Evolutionary conservation across 2,329 filamentous ascomycete species (phyloP), one percentile per base, ranked within the genome.

Genomic region (Colletotrichum gigasporum): DNA sequence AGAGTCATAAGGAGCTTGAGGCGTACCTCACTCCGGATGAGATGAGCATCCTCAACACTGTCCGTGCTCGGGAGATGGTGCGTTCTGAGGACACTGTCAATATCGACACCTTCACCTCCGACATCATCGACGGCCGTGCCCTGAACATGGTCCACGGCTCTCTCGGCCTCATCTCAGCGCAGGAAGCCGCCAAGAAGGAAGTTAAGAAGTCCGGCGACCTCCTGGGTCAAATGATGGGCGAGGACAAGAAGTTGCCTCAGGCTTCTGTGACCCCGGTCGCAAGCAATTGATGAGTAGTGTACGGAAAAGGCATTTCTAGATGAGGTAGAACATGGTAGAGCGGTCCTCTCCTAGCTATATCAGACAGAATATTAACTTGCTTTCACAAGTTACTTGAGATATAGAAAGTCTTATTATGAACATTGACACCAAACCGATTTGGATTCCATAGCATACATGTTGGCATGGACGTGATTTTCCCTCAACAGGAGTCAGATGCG

Each of bases 21-120:
- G 34, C 51, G n/a, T 60, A 67, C 18, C 69, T 74, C 16, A 69
- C 71, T 3, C 44, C 54, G 1, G 71, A 75, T 5, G 68, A 76
- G 66, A 20, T 68, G 22, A 52, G 56, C 4, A 70, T 73, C 9
- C 62, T 78, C 24, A 61, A 71, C 22, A 72, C 69, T 14, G 67
- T 76, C 37, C 73, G 71, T 14, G 71, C 71, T 1, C 68, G 74
- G 12, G 69, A 72, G 48, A 73, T 74, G 70, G 52, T 78, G 60
- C 72, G 73, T 10, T 62, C 71, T 3, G 73, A 75, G 56, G 73
- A 77, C 53, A 60, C 64, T 0, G 53, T 77, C 48, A 72, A 74
- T 63, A 73, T 78, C 39, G 73, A 77, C 44, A 74, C 65, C 67
- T 77, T 78, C 62, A 63, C 50, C 6, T 45, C 63, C 24, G 75